phyloP scores from a whole-genome alignment of 2,329 filamentous ascomycete genomes.

The Phialophora macrospora region DNA sequence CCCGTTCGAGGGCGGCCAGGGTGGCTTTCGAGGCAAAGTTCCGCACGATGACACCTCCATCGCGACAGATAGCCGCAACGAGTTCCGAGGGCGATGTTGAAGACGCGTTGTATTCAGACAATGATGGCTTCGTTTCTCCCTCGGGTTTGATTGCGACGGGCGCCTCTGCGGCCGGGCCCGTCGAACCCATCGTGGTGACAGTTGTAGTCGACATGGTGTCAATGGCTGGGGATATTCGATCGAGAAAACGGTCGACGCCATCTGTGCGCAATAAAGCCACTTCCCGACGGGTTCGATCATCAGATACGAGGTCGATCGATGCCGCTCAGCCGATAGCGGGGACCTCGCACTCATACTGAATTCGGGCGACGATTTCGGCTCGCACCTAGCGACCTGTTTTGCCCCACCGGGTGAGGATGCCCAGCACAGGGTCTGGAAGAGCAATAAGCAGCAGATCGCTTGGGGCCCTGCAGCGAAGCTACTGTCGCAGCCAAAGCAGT shows the following conservation, averaged over 20 bases:
- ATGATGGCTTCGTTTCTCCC: not conserved
- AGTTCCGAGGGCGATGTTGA: constrained; percentile 9
- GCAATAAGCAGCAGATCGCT: constrained; percentile 1
- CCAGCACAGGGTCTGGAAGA: not conserved
- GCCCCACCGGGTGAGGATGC: not conserved
- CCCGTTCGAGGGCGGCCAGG: constrained; percentile 1
- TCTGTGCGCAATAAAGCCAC: too few species aligned
- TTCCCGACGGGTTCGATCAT: too few species aligned
- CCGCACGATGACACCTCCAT: constrained; percentile 9
- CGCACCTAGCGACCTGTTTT: not conserved
- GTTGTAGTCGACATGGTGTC: constrained; percentile 2
- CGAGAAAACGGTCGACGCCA: too few species aligned
- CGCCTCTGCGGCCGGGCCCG: not conserved
- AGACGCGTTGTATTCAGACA: constrained; percentile 9
- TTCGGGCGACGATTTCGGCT: not conserved
- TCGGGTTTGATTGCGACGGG: not conserved
- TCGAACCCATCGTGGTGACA: constrained; percentile 3
- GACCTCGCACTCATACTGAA: too few species aligned
- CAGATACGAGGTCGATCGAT: too few species aligned
- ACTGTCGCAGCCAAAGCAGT: not conserved
- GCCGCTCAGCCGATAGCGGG: too few species aligned
- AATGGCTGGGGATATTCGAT: not conserved
- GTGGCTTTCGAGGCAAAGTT: constrained; percentile 7
- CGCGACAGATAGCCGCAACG: constrained; percentile 9
- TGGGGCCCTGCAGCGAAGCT: constrained; percentile 3